Evolutionary conservation across 2,329 filamentous ascomycete species (phyloP).

Genomic region (Sclerotinia nivalis): DNA sequence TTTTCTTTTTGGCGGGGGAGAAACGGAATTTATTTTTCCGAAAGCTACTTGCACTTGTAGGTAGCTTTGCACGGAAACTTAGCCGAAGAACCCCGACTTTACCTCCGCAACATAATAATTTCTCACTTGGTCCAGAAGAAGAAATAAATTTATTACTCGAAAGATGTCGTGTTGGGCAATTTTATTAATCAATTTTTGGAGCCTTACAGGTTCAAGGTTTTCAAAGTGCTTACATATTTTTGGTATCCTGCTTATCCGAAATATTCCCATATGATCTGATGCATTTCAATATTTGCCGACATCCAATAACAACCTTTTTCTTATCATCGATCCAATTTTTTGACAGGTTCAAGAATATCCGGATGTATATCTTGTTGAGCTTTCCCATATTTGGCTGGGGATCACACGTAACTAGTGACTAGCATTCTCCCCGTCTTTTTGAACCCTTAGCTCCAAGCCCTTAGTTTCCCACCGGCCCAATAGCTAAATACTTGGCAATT

Average conservation of each 20-base stretch:
- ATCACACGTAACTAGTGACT: not conserved
- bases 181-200: not conserved
- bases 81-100: not conserved
- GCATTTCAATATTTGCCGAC: not conserved
- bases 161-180: not conserved
- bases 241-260: not conserved
- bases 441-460: not conserved
- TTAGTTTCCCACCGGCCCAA: not conserved
- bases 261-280: slow-evolving; percentile 1
- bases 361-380: not conserved
- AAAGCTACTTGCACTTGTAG: too few species aligned
- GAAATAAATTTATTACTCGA: not conserved
- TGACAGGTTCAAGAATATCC: not conserved
- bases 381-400: not conserved
- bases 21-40: slow-evolving; percentile 2
- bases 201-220: not conserved
- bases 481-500: not conserved
- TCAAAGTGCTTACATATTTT: slow-evolving; percentile 5
- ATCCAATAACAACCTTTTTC: not conserved
- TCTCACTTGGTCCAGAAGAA: not conserved
- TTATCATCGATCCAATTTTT: not conserved
- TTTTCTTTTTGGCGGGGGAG: slow-evolving; percentile 6
- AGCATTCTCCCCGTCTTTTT: not conserved
- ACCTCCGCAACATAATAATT: not conserved
- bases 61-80: not conserved